A percentile compares a stretch with the other conserved stretches of the same genome.
phyloP scores from a whole-genome alignment of 768 basidiomycete genomes.

The Lactarius trivialis region DNA sequence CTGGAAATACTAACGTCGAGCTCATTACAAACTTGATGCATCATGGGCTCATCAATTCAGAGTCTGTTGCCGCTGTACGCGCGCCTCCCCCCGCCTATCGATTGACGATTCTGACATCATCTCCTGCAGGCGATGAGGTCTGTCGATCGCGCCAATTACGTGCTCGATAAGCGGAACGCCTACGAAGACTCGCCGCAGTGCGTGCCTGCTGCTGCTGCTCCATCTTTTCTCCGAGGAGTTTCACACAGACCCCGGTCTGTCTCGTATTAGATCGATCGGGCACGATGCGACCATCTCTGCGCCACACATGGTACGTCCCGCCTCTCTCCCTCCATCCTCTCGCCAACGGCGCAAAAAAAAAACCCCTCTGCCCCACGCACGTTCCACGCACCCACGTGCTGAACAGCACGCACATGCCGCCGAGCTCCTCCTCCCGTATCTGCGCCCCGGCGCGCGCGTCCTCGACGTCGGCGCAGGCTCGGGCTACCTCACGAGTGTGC shows the following conservation, averaged over 20 bases:
- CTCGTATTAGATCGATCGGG: conserved; percentile 46
- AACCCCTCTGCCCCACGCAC: not conserved
- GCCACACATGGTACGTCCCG: conserved; percentile 47
- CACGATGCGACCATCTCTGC: conserved; percentile 91
- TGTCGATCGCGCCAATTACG: conserved; percentile 44
- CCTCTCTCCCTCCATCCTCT: not conserved
- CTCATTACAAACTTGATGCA: conserved; percentile 62
- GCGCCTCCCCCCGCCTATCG: not conserved
- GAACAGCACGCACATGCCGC: conserved; percentile 76
- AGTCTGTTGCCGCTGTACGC: conserved; percentile 50
- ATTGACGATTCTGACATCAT: not conserved
- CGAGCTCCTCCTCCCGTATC: conserved; percentile 67
- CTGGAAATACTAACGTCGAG: conserved; percentile 61
- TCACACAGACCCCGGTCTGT: not conserved
- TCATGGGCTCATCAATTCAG: conserved; percentile 49
- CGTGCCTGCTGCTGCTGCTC: not conserved
- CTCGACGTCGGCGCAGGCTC: conserved; percentile 90
- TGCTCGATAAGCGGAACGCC: conserved; percentile 32
- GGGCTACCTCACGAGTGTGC: conserved; percentile 78
- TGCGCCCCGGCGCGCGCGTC: conserved; percentile 64
- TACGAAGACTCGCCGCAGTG: conserved; percentile 50
- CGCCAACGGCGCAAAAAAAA: not conserved
- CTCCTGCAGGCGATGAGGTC: conserved; percentile 37
- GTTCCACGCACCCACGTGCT: not conserved
- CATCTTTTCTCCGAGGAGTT: not conserved